Base-by-base conservation (phyloP, 2,329 filamentous ascomycete species). In the Tolypocladium ophioglossoides region DNA sequence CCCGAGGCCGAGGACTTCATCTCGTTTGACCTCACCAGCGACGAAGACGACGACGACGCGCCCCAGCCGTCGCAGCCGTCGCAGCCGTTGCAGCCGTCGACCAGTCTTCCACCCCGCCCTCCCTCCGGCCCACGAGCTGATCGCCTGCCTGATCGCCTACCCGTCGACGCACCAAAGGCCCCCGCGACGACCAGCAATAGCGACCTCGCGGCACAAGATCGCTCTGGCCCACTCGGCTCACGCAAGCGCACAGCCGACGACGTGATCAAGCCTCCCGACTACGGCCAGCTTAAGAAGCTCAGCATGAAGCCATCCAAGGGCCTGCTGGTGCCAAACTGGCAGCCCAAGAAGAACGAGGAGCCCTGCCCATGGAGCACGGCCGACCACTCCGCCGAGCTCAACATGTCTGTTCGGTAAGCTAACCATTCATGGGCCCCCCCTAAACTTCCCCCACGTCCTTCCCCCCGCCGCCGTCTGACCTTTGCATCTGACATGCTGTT, bases 1-100 rank as follows among this genome's bases (percentile, higher is more conserved):
- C 75, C 78, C 1, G 79, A 84, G 49, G 76, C 78, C 24, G 86
- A 87, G 55, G 92, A 99, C 61, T 97, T 96, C 66, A 96, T 99
- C 54, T 95, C 92, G 0, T 88, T 92, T 56, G 87, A 85, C 60
- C 77, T 87, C 47, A 80, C 79, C 49, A 82, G 85, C 53, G 78
- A 79, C 30, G 76, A 80, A 41, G 73, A 74, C 1, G 64, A 66
- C 1, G 64, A 66, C 4, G 51, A 50, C 35, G 27, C 57, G n/a
- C 10, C 41, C 8, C 24, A 10, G 16, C 41, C 39, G 4, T 20
- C 41, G 14, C 38, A 3, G 34, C 34, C 30, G 4, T 4, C 11
- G 11, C 32, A 34, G 32, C 32, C 12, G 12, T 16, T 22, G 20
- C 20, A 11, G 12, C 40, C 41, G 14, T 24, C 41, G 16, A 27